Evolutionary conservation across 2,329 filamentous ascomycete species (phyloP), one percentile per base, ranked within the genome.

Genomic region (Cercospora canescens): DNA sequence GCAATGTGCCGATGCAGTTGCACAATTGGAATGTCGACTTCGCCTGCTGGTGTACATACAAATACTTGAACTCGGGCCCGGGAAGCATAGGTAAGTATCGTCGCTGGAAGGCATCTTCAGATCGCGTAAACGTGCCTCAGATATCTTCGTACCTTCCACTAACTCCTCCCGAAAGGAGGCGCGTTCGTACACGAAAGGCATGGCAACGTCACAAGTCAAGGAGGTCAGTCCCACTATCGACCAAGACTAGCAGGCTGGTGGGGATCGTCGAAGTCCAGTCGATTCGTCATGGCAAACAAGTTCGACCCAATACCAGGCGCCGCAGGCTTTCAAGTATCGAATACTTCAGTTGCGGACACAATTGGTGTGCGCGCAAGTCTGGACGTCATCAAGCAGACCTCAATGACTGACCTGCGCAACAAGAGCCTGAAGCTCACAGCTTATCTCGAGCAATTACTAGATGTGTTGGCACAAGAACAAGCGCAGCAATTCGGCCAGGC

Each of bases 11-110:
- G 45, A 79, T 97, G 18, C 80, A 84, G 65, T 84, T 97, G 21
- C 93, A 96, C 78, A 91, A 94, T 72, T 97, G 93, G 93, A 86
- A 91, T 71, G 92, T 96, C 35, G 93, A 97, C 77, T 96, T 96
- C 74, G 93, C 94, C 16, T 91, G 87, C 62, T 97, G 93, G 93
- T 97, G 93, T 79, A 94, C 90, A 18, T 97, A 97, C 84, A 97
- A 97, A 81, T 97, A 97, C 81, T 86, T 96, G 77, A 96, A 96
- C 76, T 88, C 89, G 28, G 93, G 93, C 0, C 92, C 93, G 0
- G 93, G 93, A 4, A 85, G 89, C 16, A 96, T 96, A 69, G 92
- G n/a, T n/a, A n/a, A n/a, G n/a, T n/a, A n/a, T n/a, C n/a, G n/a
- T n/a, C n/a, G n/a, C n/a, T n/a, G n/a, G n/a, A n/a, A n/a, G n/a